A percentile compares a stretch with the other conserved stretches of the same genome.
Conservation (phyloP, 2,329 filamentous ascomycete genomes). For the Paecilomyces niveus region DNA sequence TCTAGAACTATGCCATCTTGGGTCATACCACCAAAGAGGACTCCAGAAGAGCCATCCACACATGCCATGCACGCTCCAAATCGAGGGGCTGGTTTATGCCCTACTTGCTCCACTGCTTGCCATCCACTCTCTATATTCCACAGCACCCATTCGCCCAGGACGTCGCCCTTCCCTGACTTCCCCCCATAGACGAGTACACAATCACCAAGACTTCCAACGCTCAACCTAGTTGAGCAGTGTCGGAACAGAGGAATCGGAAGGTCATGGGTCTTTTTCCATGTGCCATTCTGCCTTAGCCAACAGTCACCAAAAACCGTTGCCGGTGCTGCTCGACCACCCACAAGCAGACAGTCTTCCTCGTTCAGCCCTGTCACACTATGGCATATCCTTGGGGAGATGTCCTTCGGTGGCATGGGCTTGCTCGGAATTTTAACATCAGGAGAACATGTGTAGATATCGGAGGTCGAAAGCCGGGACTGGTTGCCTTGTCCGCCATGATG, state of each 20-base stretch:
- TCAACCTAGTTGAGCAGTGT: slow-evolving; percentile 55
- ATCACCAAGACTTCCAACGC: slow-evolving; percentile 28
- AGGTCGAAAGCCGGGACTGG: slow-evolving; percentile 42
- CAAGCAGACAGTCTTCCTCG: slow-evolving; percentile 54
- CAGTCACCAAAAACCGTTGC: slow-evolving; percentile 62
- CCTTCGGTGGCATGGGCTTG: slow-evolving; percentile 36
- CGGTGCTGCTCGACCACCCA: slow-evolving; percentile 74
- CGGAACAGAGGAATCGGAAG: slow-evolving; percentile 69
- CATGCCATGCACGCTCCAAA: slow-evolving; percentile 49
- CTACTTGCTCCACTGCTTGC: slow-evolving; percentile 34
- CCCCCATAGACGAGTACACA: slow-evolving; percentile 56
- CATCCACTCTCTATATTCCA: slow-evolving; percentile 48
- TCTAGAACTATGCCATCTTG: slow-evolving; percentile 55
- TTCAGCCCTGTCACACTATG: slow-evolving; percentile 66
- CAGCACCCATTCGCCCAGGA: slow-evolving; percentile 49
- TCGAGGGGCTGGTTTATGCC: slow-evolving; percentile 39
- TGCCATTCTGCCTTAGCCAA: slow-evolving; percentile 60
- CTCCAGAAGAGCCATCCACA: slow-evolving; percentile 44
- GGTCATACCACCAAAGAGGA: slow-evolving; percentile 66
- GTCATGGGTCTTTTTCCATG: slow-evolving; percentile 59
- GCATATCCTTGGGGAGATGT: slow-evolving; percentile 53
- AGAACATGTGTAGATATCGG: slow-evolving; percentile 41
- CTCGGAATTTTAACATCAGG: slow-evolving; percentile 41
- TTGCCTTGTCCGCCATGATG: slow-evolving; percentile 37
- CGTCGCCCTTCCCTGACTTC: slow-evolving; percentile 43